Conservation (phyloP, 768 basidiomycete genomes). For the Rhodotorula paludigena region DNA sequence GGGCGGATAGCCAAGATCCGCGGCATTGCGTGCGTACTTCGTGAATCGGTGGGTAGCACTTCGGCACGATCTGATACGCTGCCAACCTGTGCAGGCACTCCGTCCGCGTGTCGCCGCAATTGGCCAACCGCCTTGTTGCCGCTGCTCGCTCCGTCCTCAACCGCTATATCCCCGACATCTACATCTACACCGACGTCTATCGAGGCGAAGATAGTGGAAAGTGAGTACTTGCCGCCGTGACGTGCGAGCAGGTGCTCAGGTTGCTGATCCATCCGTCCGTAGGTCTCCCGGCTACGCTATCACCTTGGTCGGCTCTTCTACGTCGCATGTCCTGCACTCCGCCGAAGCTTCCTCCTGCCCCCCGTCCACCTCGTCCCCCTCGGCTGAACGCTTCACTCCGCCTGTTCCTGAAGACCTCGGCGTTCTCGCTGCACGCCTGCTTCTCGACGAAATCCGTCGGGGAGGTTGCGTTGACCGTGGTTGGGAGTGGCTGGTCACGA, state of each 20-base stretch:
- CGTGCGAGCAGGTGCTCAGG: too few species aligned
- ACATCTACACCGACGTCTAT: conserved; percentile 96
- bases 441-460: conserved; percentile 69
- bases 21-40: conserved; percentile 74
- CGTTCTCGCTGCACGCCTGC: conserved; percentile 66
- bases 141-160: conserved; percentile 86
- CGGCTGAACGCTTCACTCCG: conserved; percentile 4
- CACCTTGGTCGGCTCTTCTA: conserved; percentile 83
- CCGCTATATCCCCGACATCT: conserved; percentile 95
- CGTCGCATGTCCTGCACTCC: conserved; percentile 79
- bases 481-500: conserved; percentile 76
- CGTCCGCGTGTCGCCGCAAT: conserved; percentile 92
- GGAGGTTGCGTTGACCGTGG: conserved; percentile 88
- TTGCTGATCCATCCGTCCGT: neutral
- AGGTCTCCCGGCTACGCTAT: conserved; percentile 96
- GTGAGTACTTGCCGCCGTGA: conserved; percentile 52
- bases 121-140: conserved; percentile 97
- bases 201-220: conserved; percentile 96
- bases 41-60: too few species aligned
- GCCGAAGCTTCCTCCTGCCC: conserved; percentile 79
- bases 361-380: conserved; percentile 46
- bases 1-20: conserved; percentile 92
- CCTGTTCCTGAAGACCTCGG: conserved; percentile 90
- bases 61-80: too few species aligned
- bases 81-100: conserved; percentile 89